Conservation (phyloP, 2,329 filamentous ascomycete species). For the Bipolaris bicolor region DNA sequence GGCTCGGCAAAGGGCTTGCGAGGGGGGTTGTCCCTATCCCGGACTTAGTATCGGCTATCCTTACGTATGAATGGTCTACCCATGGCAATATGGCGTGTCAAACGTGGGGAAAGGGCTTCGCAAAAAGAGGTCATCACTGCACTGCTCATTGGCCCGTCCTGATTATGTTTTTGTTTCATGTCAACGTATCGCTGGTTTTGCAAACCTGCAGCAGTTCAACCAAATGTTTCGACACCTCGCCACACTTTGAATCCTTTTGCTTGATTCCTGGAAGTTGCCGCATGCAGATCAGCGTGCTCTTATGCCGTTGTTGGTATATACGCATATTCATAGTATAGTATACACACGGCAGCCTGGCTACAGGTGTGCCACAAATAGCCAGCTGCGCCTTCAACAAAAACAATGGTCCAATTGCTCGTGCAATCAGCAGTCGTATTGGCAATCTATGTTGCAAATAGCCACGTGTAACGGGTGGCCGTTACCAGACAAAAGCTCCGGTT, state of each 20-base stretch:
- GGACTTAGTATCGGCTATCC: slow-evolving; percentile 32
- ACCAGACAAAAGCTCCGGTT: slow-evolving; percentile 28
- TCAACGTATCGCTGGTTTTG: slow-evolving; percentile 34
- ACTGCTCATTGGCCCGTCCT: slow-evolving; percentile 29
- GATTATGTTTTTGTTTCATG: slow-evolving; percentile 34
- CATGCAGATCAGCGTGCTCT: slow-evolving; percentile 28
- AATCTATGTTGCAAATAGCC: slow-evolving; percentile 19
- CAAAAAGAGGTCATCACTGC: slow-evolving; percentile 18
- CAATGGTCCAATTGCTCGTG: slow-evolving; percentile 6
- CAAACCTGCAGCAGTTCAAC: slow-evolving; percentile 30
- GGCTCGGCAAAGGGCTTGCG: slow-evolving; percentile 21
- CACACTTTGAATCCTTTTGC: slow-evolving; percentile 23
- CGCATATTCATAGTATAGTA: slow-evolving; percentile 16
- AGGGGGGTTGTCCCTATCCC: slow-evolving; percentile 16
- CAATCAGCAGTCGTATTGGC: slow-evolving; percentile 20
- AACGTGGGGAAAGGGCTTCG: slow-evolving; percentile 23
- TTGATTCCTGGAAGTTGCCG: slow-evolving; percentile 27
- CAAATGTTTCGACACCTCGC: slow-evolving; percentile 33
- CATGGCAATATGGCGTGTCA: slow-evolving; percentile 26
- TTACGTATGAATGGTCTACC: slow-evolving; percentile 28
- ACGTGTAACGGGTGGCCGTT: slow-evolving; percentile 30
- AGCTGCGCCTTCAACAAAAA: background rate
- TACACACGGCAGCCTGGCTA: background rate
- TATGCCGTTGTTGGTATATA: slow-evolving; percentile 32
- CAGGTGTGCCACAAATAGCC: background rate